These are phyloP conservation scores for Pichia eremophila DNA, from an alignment of 805 yeast species.

Conservation along the genomic window DNA sequence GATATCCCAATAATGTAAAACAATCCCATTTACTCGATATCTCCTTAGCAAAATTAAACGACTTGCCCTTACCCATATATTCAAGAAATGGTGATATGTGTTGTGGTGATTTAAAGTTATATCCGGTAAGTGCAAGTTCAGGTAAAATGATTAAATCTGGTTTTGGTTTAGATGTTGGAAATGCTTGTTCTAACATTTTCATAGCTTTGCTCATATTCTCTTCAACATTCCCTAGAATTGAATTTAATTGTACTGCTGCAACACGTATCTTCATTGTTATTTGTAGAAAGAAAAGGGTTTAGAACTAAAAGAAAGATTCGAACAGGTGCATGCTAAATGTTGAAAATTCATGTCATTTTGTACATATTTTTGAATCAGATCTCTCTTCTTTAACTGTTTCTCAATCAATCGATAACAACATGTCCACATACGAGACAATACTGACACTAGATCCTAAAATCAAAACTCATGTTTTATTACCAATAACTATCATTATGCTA, in stretches of 20 bases:
- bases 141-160: constrained; percentile 74
- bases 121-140: constrained; percentile 79
- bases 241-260: constrained; percentile 62
- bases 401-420: too few relatives aligned
- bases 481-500: constrained; percentile 85
- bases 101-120: constrained; percentile 44
- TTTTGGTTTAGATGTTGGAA: constrained; percentile 9
- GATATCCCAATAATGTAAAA: constrained; percentile 74
- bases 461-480: constrained; percentile 83
- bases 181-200: constrained; percentile 28
- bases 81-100: constrained; percentile 56
- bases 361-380: too few relatives aligned
- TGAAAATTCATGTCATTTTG: too few relatives aligned
- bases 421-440: constrained; percentile 22
- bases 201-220: constrained; percentile 43
- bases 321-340: too few relatives aligned
- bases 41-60: constrained; percentile 47
- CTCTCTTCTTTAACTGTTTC: too few relatives aligned
- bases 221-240: constrained; percentile 49
- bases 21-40: constrained; percentile 45
- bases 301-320: too few relatives aligned
- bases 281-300: too few relatives aligned
- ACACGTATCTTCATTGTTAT: constrained; percentile 32
- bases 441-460: constrained; percentile 69
- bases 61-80: constrained; percentile 26